These are phyloP conservation scores for Bonia amplexicaulis DNA, from an alignment of 176 grass and related monocot species.

Conservation along the genomic window DNA sequence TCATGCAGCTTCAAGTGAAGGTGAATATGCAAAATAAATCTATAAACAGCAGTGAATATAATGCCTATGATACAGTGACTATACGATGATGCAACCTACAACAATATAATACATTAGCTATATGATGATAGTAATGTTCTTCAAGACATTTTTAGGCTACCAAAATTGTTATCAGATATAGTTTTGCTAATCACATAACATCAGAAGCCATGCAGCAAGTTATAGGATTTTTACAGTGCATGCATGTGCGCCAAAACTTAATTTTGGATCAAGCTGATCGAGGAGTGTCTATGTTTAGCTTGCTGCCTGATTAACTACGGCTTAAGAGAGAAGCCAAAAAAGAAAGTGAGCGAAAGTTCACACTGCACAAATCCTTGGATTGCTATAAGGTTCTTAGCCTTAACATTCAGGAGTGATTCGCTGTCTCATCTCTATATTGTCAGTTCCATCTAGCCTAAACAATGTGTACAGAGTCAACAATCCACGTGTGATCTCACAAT, in stretches of 20 bases:
- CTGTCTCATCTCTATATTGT: not conserved
- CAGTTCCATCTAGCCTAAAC: conserved; percentile 10
- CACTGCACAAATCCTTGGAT: not conserved
- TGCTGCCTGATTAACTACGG: not conserved
- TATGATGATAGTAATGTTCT: not conserved
- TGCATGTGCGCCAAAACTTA: not conserved
- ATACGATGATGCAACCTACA: not conserved
- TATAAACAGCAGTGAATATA: not conserved
- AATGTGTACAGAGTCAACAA: not conserved
- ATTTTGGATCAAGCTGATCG: not conserved
- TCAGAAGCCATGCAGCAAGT: not conserved
- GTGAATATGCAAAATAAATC: not conserved
- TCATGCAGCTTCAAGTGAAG: not conserved
- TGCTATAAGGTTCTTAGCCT: not conserved
- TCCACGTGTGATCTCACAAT: not conserved
- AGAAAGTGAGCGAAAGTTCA: not conserved
- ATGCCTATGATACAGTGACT: not conserved
- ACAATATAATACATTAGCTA: not conserved
- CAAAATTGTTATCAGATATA: not conserved
- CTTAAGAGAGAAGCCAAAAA: not conserved
- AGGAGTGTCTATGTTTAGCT: not conserved
- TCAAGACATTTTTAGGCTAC: not conserved
- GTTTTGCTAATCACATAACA: not conserved
- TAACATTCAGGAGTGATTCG: not conserved
- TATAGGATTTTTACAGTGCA: not conserved